Conservation (phyloP, 495 filamentous ascomycete species). For the Aspergillus affinis region DNA sequence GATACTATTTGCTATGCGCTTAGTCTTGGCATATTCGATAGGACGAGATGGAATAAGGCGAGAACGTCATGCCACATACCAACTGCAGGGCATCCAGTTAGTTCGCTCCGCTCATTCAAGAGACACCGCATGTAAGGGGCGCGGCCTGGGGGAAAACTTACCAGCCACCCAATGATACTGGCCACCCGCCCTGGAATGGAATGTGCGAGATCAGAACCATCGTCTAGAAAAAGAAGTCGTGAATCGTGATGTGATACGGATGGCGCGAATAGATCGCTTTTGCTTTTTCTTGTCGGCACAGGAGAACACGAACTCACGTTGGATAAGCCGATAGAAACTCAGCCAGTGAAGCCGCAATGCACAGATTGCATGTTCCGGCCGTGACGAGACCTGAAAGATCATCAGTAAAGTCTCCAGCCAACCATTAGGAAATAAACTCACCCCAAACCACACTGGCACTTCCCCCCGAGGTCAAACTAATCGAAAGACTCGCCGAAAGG, state of each 20-base stretch:
- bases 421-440: constrained; percentile 10
- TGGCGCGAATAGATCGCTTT: no score
- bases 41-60: background rate
- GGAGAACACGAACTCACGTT: constrained; percentile 45
- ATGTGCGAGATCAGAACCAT: constrained; percentile 11
- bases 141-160: constrained; percentile 16
- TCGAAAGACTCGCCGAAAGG: constrained; percentile 44
- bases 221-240: background rate
- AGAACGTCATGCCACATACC: constrained; percentile 1
- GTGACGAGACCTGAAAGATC: constrained; percentile 55
- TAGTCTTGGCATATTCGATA: background rate
- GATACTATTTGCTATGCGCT: constrained; percentile 32
- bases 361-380: constrained; percentile 67
- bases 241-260: no score
- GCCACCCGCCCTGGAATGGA: constrained; percentile 45
- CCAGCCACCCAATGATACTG: constrained; percentile 75
- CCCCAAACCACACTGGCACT: constrained; percentile 49
- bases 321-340: constrained; percentile 72
- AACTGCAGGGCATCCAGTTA: constrained; percentile 3
- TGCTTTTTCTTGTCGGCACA: no score
- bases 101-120: background rate
- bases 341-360: constrained; percentile 64
- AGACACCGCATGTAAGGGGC: constrained; percentile 1
- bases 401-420: background rate
- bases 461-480: constrained; percentile 45